Percentiles rank a stretch among this genome's conserved stretches.
These are phyloP conservation scores for Graphilbum fragrans DNA, from an alignment of 2,329 filamentous ascomycete species.

Conservation along the genomic window DNA sequence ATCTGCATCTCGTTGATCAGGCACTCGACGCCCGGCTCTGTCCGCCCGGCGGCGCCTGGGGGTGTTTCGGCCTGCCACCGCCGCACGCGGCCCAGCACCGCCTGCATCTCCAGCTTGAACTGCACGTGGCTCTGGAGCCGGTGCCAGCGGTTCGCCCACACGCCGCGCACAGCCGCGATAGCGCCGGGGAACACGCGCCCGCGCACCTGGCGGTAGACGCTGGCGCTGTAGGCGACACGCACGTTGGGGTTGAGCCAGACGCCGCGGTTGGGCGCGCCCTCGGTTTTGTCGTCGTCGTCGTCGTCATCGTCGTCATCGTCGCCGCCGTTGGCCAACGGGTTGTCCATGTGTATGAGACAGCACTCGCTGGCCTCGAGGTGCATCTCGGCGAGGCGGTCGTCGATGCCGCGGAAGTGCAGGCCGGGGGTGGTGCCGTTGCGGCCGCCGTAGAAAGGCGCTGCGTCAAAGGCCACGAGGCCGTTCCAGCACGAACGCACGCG, in stretches of 20 bases:
- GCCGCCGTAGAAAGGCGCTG: constrained; percentile 30
- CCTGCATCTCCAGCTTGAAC: constrained; percentile 21
- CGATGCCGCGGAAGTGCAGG: constrained; percentile 49
- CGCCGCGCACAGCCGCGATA: constrained; percentile 34
- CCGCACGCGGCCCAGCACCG: constrained; percentile 26
- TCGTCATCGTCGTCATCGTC: neutral
- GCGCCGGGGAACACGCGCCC: constrained; percentile 31
- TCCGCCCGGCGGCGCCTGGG: constrained; percentile 15
- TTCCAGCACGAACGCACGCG: constrained; percentile 59
- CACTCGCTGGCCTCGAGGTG: constrained; percentile 71
- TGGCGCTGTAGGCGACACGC: constrained; percentile 49
- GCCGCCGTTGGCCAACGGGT: constrained; percentile 32
- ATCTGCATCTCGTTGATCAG: constrained; percentile 50
- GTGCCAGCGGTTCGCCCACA: constrained; percentile 45
- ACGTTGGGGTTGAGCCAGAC: constrained; percentile 61
- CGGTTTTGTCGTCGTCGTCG: neutral
- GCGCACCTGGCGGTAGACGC: constrained; percentile 39
- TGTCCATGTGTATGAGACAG: constrained; percentile 65
- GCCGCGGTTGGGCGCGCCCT: constrained; percentile 22
- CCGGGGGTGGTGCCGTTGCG: constrained; percentile 15
- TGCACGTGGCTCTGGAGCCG: constrained; percentile 30
- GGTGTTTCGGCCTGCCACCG: constrained; percentile 25
- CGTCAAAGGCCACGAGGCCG: constrained; percentile 38
- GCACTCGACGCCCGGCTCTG: constrained; percentile 34
- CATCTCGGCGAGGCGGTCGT: constrained; percentile 44